Evolutionary conservation across 257 asterid species (phyloP).

Genomic region (Lycium ferocissimum): DNA sequence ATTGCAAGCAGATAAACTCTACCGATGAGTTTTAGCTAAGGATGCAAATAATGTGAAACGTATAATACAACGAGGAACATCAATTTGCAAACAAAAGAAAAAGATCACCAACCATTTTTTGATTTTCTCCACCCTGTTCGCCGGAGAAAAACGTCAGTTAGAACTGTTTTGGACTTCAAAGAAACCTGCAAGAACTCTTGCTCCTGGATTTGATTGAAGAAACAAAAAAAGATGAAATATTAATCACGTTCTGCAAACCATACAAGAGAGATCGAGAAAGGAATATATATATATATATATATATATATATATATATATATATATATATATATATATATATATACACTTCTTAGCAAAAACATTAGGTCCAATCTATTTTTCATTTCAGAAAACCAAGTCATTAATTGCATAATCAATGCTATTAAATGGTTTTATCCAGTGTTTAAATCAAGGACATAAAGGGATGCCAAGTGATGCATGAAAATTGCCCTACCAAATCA

Average conservation of each 20-base stretch:
- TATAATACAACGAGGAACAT: background rate
- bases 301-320: too few relatives aligned
- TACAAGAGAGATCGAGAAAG: too few relatives aligned
- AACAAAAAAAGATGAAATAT: background rate
- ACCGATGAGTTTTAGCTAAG: background rate
- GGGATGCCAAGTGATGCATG: background rate
- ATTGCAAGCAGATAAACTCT: background rate
- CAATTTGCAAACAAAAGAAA: background rate
- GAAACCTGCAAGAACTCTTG: constrained; percentile 1
- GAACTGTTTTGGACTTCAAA: background rate
- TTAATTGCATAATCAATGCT: background rate
- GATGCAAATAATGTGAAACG: background rate
- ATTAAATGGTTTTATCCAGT: background rate
- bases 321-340: too few relatives aligned
- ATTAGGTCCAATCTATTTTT: too few relatives aligned
- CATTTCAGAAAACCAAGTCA: background rate
- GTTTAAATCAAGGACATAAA: too few relatives aligned
- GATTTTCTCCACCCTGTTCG: constrained; percentile 11
- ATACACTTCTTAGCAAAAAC: too few relatives aligned
- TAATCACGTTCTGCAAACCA: background rate
- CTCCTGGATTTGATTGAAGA: background rate
- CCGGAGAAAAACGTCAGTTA: background rate
- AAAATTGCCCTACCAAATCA: background rate
- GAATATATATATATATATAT: too few relatives aligned
- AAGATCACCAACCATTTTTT: background rate